Base-by-base conservation (phyloP, 2,329 filamentous ascomycete genomes). In the Fusarium anguioides region DNA sequence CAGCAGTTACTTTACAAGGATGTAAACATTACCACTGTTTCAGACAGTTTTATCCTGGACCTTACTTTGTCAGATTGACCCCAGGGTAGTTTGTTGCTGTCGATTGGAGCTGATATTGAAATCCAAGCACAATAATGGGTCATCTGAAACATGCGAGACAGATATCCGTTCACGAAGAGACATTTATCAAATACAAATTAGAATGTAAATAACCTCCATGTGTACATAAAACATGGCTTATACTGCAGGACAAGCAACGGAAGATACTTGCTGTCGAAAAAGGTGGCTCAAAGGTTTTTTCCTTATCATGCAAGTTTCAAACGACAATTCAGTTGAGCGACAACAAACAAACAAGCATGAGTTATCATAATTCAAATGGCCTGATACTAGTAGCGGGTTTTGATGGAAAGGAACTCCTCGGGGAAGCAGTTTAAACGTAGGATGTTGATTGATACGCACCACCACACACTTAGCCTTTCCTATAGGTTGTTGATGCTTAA, bases 271-370 rank as follows among this genome's bases (percentile, higher is more conserved):
- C 36, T 5, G 31, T 11, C 15, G 21, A 44, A 47, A 39, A 40
- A 24, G 6, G 6, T 48, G 20, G 21, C 9, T 3, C 6, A 12
- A n/a, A 36, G 35, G 46, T 40, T n/a, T 39, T 15, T 50, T 59
- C 50, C 14, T 33, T 52, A 24, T 35, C 46, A 56, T 60, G 51
- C 35, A 71, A 71, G 37, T 65, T 73, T 73, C 71, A 73, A 73
- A 73, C 53, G 42, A 52, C 24, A 51, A 31, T 10, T 23, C 31
- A 27, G 47, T 41, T 45, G 17, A 15, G 27, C 21, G 33, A n/a
- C 20, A 23, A 27, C 40, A 44, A 21, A 11, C n/a, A 29, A 31
- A 46, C 31, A 42, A 40, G 39, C 17, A 48, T 17, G 18, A 4
- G 18, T 40, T 12, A 29, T 29, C 39, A 12, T 27, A 14, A 23